These are phyloP conservation scores for Lagerstroemia speciosa DNA, from an alignment of 345 rosid species.

Conservation along the genomic window DNA sequence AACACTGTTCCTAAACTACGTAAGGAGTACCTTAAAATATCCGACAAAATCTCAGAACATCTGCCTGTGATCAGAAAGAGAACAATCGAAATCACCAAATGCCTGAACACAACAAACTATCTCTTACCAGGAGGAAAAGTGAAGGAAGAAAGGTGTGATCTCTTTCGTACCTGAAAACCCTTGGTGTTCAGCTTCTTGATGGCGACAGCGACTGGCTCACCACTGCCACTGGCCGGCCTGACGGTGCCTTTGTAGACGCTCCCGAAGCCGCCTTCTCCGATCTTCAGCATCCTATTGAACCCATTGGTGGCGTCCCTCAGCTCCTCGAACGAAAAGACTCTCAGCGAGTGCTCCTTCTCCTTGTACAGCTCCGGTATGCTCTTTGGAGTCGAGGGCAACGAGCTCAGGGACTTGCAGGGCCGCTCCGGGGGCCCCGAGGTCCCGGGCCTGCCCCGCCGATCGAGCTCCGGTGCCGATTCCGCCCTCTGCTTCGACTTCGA, in stretches of 20 bases:
- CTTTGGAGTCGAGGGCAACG: conserved; percentile 49
- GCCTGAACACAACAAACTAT: too few relatives aligned
- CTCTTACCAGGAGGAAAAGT: too few relatives aligned
- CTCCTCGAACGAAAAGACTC: conserved; percentile 57
- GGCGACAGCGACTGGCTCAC: conserved; percentile 48
- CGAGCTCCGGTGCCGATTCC: conserved; percentile 48
- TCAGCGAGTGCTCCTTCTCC: conserved; percentile 46
- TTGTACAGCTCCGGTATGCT: conserved; percentile 53
- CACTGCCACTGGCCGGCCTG: conserved; percentile 22
- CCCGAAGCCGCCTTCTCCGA: conserved; percentile 99
- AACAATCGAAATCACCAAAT: too few relatives aligned
- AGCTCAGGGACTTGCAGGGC: conserved; percentile 33
- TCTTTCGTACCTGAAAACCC: conserved; percentile 58
- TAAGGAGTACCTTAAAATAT: not conserved
- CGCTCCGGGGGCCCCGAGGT: conserved; percentile 16
- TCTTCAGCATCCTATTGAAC: conserved; percentile 52
- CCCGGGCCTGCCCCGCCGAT: conserved; percentile 13
- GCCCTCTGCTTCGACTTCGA: conserved; percentile 28
- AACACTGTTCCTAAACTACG: too few relatives aligned
- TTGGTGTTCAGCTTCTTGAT: conserved; percentile 73
- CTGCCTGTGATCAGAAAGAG: too few relatives aligned
- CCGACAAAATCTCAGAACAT: not conserved
- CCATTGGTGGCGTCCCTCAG: conserved; percentile 62
- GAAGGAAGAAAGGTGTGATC: not conserved
- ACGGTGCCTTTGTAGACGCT: conserved; percentile 76